A percentile compares a stretch with the other conserved stretches of the same genome.
Evolutionary conservation across 2,329 filamentous ascomycete species (phyloP).

Genomic region (Pseudocercospora cruenta): DNA sequence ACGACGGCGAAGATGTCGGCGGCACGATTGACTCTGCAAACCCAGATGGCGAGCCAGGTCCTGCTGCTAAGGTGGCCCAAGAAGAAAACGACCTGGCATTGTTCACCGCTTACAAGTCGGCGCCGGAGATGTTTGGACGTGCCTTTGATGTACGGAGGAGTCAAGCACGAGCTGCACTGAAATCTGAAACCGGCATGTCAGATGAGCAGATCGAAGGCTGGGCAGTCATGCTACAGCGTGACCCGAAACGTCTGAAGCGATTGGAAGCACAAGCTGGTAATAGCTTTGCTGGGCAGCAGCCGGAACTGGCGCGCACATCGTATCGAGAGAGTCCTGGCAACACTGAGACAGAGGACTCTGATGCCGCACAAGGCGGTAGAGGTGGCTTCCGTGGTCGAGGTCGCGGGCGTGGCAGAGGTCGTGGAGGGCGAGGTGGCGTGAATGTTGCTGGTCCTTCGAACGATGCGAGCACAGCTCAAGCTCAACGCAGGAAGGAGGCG

Average conservation of each 20-base stretch:
- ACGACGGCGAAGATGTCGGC: constrained; percentile 89
- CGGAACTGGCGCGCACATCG: constrained; percentile 65
- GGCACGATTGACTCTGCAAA: constrained; percentile 74
- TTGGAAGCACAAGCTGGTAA: constrained; percentile 70
- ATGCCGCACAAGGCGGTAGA: constrained; percentile 45
- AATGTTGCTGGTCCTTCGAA: constrained; percentile 67
- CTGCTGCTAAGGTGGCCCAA: constrained; percentile 37
- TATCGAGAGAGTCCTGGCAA: constrained; percentile 61
- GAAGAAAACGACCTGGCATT: constrained; percentile 68
- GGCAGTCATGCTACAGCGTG: constrained; percentile 80
- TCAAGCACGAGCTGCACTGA: constrained; percentile 64
- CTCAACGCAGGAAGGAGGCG: constrained; percentile 76
- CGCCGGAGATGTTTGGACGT: constrained; percentile 69
- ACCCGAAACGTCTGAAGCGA: constrained; percentile 67
- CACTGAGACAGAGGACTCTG: constrained; percentile 62
- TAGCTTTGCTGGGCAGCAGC: constrained; percentile 68
- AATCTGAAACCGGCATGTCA: constrained; percentile 80
- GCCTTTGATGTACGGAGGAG: constrained; percentile 71
- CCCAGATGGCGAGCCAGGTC: constrained; percentile 57
- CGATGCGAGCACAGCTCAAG: constrained; percentile 72
- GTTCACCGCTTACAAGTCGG: constrained; percentile 71
- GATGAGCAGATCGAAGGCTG: constrained; percentile 95
- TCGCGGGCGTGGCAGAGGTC: constrained; percentile 47
- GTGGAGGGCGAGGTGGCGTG: constrained; percentile 45
- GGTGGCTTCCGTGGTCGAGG: constrained; percentile 52